Percentiles rank a stretch among this genome's conserved stretches.
These are phyloP conservation scores for Aureobasidium sp. DNA, from an alignment of 2,329 filamentous ascomycete species.

Conservation along the genomic window DNA sequence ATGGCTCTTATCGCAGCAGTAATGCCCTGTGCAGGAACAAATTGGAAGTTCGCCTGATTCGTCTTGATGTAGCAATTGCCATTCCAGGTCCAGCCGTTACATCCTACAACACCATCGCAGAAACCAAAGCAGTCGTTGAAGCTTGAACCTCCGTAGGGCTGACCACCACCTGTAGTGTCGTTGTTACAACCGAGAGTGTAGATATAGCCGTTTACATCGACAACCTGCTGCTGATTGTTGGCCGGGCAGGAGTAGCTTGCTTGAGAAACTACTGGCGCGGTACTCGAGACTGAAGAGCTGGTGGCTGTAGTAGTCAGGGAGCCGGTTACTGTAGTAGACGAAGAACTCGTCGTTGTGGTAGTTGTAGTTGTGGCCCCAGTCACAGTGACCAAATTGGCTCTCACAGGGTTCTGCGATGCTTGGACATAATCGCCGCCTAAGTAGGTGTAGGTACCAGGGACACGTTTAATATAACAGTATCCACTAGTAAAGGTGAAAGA, in stretches of 20 bases:
- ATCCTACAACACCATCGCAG: slow-evolving; percentile 24
- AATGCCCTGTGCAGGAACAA: not conserved
- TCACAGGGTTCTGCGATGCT: slow-evolving; percentile 17
- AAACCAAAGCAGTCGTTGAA: slow-evolving; percentile 28
- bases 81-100: not conserved
- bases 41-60: not conserved
- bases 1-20: not conserved
- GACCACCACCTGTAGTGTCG: slow-evolving; percentile 12
- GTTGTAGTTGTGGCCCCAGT: not conserved
- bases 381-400: slow-evolving; percentile 1
- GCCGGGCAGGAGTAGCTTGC: slow-evolving; percentile 16
- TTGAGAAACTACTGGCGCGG: not conserved
- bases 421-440: not conserved
- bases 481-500: not conserved
- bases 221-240: not conserved
- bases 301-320: not conserved
- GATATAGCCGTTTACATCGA: not conserved
- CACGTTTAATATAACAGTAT: slow-evolving; percentile 3
- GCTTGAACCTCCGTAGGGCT: not conserved
- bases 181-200: slow-evolving; percentile 8
- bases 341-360: no score
- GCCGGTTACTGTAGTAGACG: no score
- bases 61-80: not conserved
- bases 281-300: no score
- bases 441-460: not conserved